A percentile compares a stretch with the other conserved stretches of the same genome.
These are phyloP conservation scores for Ophiocordyceps camponoti-saundersi DNA, from an alignment of 2,329 filamentous ascomycete genomes.

Conservation along the genomic window DNA sequence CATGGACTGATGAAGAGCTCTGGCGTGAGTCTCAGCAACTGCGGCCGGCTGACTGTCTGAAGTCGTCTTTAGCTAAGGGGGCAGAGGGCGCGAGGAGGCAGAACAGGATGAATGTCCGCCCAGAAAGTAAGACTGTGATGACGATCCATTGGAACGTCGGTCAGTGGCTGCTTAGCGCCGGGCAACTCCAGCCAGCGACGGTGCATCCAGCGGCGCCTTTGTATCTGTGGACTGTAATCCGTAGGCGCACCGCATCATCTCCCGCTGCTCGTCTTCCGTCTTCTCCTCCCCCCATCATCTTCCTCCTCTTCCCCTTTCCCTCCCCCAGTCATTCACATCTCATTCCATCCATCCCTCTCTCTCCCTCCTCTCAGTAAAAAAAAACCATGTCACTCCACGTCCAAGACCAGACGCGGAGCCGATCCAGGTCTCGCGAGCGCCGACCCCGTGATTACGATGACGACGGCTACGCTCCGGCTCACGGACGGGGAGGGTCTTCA, in stretches of 20 bases:
- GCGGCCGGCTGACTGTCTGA: too few species aligned
- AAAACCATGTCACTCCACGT: conserved; percentile 16
- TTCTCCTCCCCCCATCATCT: neutral
- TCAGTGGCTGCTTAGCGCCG: too few species aligned
- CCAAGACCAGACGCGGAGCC: conserved; percentile 18
- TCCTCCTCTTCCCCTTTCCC: neutral
- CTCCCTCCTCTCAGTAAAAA: too few species aligned
- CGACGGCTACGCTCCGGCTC: too few species aligned
- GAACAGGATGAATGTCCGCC: too few species aligned
- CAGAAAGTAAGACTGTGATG: neutral
- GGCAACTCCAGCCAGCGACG: too few species aligned
- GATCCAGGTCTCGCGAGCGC: neutral
- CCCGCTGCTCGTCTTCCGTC: neutral
- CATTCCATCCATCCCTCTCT: neutral
- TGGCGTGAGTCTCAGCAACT: too few species aligned
- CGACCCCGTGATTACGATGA: neutral
- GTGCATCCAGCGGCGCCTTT: too few species aligned
- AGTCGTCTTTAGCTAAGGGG: too few species aligned
- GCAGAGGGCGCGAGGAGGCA: too few species aligned
- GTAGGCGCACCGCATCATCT: neutral
- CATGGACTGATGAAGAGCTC: too few species aligned
- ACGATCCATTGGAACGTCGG: too few species aligned
- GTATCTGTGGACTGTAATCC: neutral
- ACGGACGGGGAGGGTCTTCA: conserved; percentile 5
- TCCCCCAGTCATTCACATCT: neutral